Evolutionary conservation across 2,329 filamentous ascomycete species (phyloP).

Genomic region (Nakataea oryzae): DNA sequence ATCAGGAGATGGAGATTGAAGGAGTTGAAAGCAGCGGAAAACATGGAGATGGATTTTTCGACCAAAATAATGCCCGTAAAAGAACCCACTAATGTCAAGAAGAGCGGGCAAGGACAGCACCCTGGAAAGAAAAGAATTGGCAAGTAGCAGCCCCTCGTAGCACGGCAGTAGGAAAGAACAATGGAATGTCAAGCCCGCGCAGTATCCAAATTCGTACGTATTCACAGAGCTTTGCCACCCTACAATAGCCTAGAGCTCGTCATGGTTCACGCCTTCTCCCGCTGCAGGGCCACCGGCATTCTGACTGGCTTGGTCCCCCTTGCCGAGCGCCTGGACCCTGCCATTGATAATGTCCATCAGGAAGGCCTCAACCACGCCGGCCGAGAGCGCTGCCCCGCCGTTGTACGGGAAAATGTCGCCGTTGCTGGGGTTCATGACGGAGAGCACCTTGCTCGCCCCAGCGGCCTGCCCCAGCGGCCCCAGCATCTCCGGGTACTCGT

Average conservation of each 20-base stretch:
- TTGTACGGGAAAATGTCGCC: slow-evolving; percentile 31
- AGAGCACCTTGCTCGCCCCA: slow-evolving; percentile 20
- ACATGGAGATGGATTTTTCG: too few species aligned
- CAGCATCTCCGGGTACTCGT: slow-evolving; percentile 33
- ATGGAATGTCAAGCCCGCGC: too few species aligned
- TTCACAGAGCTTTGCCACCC: too few species aligned
- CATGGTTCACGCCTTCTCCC: not conserved
- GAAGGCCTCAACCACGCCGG: slow-evolving; percentile 27
- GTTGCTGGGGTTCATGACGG: slow-evolving; percentile 32
- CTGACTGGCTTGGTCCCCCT: not conserved
- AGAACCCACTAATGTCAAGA: too few species aligned
- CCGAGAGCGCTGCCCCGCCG: slow-evolving; percentile 16
- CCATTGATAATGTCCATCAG: slow-evolving; percentile 32
- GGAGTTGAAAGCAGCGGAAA: too few species aligned
- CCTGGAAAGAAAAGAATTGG: too few species aligned
- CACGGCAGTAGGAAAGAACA: too few species aligned
- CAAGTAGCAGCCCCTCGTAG: too few species aligned
- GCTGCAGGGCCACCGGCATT: not conserved
- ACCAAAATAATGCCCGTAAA: too few species aligned
- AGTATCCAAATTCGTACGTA: too few species aligned
- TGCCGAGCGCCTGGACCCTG: slow-evolving; percentile 25
- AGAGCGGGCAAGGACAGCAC: too few species aligned
- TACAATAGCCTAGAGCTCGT: not conserved
- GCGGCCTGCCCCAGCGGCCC: slow-evolving; percentile 24
- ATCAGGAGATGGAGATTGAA: too few species aligned